Evolutionary conservation across 345 rosid species (phyloP).

Genomic region (Linum lewisii): DNA sequence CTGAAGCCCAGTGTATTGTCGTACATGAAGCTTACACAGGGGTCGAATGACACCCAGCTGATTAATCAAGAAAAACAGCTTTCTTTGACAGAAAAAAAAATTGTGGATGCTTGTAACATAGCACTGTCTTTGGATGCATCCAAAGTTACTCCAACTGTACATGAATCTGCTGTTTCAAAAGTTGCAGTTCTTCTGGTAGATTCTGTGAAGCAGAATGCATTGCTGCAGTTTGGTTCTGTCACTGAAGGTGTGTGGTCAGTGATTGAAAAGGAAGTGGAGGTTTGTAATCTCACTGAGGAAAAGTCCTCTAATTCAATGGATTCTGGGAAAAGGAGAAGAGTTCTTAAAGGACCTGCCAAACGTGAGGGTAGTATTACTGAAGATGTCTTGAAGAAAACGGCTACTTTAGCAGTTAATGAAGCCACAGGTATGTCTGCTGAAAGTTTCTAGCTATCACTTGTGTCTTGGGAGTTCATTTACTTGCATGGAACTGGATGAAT

Average conservation of each 20-base stretch:
- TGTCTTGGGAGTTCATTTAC: neutral
- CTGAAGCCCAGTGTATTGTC: constrained; percentile 40
- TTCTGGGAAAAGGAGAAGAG: constrained; percentile 27
- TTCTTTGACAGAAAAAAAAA: constrained; percentile 38
- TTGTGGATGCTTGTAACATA: constrained; percentile 64
- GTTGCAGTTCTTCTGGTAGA: constrained; percentile 58
- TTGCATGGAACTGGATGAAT: too few species aligned
- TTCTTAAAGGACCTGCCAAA: constrained; percentile 15
- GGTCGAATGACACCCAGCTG: constrained; percentile 22
- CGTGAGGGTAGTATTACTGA: constrained; percentile 29
- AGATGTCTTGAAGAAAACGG: constrained; percentile 30
- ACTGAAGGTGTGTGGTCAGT: constrained; percentile 69
- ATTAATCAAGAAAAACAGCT: constrained; percentile 35
- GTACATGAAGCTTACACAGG: constrained; percentile 37
- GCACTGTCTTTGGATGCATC: constrained; percentile 41
- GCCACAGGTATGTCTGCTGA: constrained; percentile 28
- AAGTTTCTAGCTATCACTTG: neutral
- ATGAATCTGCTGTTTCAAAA: constrained; percentile 50
- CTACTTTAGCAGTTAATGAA: constrained; percentile 56
- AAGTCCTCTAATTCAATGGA: constrained; percentile 12
- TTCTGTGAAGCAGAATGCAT: constrained; percentile 37
- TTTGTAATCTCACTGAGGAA: constrained; percentile 16
- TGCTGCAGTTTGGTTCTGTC: constrained; percentile 34
- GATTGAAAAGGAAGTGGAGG: constrained; percentile 47
- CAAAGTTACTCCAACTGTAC: constrained; percentile 25